A percentile compares a stretch with the other conserved stretches of the same genome.
Conservation (phyloP, 148 eudicot genomes). For the Amaranthus cruentus region DNA sequence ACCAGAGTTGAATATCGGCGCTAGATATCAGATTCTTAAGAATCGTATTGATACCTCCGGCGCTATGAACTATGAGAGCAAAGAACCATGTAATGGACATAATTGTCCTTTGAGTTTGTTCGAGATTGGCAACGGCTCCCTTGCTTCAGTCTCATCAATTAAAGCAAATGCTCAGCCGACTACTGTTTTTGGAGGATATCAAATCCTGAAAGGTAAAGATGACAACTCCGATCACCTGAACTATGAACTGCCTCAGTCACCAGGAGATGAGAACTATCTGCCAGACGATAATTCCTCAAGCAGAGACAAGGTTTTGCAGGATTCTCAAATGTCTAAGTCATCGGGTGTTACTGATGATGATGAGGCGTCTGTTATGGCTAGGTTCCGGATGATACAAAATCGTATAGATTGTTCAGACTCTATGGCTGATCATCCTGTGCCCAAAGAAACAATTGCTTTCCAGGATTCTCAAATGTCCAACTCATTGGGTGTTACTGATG, state of each 20-base stretch:
- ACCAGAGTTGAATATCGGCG: slow-evolving; percentile 39
- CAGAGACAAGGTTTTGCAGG: slow-evolving; percentile 11
- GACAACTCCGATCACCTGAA: slow-evolving; percentile 18
- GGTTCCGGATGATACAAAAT: slow-evolving; percentile 48
- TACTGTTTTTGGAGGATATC: slow-evolving; percentile 43
- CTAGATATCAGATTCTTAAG: slow-evolving; percentile 50
- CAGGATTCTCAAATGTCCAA: no score
- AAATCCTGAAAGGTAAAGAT: slow-evolving; percentile 36
- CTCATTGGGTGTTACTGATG: slow-evolving; percentile 21
- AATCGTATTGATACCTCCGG: slow-evolving; percentile 31
- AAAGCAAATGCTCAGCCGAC: slow-evolving; percentile 19
- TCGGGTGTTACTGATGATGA: slow-evolving; percentile 29
- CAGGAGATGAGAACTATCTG: slow-evolving; percentile 18
- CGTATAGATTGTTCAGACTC: slow-evolving; percentile 26
- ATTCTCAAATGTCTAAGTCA: slow-evolving; percentile 24
- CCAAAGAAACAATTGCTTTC: no score
- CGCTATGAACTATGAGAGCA: slow-evolving; percentile 14
- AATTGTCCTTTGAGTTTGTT: neutral
- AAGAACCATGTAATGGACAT: slow-evolving; percentile 8
- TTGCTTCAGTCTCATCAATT: neutral
- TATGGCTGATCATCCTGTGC: no score
- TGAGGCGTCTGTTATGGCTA: slow-evolving; percentile 54
- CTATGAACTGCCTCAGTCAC: neutral
- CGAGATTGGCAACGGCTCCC: neutral
- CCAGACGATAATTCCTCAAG: slow-evolving; percentile 7